Percentiles rank a stretch among this genome's conserved stretches.
Evolutionary conservation across 257 asterid genomes (phyloP).

Genomic region (Voacanga thouarsii): DNA sequence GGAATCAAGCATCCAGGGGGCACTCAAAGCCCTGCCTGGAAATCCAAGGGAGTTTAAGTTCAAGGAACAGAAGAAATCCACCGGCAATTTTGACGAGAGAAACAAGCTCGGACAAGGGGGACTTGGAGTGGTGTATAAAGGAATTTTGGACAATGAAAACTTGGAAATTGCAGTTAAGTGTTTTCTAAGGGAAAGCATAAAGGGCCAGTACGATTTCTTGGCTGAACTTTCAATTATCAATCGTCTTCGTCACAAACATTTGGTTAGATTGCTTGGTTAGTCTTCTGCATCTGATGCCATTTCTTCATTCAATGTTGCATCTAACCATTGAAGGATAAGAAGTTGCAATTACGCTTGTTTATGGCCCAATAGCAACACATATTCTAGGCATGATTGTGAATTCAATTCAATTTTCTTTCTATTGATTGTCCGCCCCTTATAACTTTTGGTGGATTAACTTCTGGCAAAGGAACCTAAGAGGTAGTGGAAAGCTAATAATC

Average conservation of each 20-base stretch:
- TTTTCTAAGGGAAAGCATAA: conserved; percentile 65
- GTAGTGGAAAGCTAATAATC: no score
- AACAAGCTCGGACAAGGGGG: conserved; percentile 89
- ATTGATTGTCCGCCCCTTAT: no score
- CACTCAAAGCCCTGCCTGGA: conserved; percentile 71
- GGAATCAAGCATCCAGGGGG: conserved; percentile 50
- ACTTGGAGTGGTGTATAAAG: conserved; percentile 72
- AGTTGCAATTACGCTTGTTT: no score
- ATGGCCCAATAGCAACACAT: no score
- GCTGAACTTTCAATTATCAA: conserved; percentile 89
- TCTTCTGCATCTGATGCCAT: not conserved
- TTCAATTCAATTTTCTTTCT: no score
- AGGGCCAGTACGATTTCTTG: conserved; percentile 85
- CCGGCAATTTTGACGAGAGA: conserved; percentile 59
- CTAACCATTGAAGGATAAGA: no score
- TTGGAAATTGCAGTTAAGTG: conserved; percentile 79
- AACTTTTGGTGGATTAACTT: no score
- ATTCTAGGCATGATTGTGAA: no score
- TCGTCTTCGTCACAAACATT: conserved; percentile 86
- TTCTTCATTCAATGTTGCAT: not conserved
- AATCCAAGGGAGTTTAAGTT: conserved; percentile 68
- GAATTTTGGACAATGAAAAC: conserved; percentile 50
- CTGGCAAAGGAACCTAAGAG: no score
- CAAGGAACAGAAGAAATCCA: conserved; percentile 72
- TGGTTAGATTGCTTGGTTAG: conserved; percentile 78